Base-by-base conservation (phyloP, 306 rosid species). In the Fragaria vesca region DNA sequence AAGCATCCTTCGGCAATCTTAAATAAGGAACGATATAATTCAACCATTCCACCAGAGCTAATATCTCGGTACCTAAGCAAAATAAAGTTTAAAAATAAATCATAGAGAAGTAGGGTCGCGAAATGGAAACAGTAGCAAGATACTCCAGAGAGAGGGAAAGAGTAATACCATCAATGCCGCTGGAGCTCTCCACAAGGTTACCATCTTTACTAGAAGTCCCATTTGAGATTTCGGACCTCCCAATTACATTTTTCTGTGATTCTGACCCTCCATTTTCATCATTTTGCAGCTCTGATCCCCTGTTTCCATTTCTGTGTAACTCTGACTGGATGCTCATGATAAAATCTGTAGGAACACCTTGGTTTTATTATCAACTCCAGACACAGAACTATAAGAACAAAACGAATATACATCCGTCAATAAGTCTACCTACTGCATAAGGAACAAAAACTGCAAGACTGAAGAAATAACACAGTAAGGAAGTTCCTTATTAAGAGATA, bases 11-110 rank as follows among this genome's bases (percentile, higher is more conserved):
- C 30, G 97, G 92, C 76, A 95, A 78, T 82, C 86, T 87, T 65
- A 89, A 62, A 78, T 88, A 81, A 52, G 98, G 98, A 80, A 95
- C 88, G 83, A 88, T 82, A 30, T 60, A 79, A 87, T 93, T 87
- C 73, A 96, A 85, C 98, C 99, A 93, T 76, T 87, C 88, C 87
- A 95, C 85, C 78, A 95, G 70, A 63, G 91, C 79, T 42, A 72
- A 73, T 65, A 78, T 84, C 78, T 54, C 88, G 84, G 71, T 65
- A 63, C 88, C 98, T 94, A 85, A 71, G 84, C 80, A 69, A 81
- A 76, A 71, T 36, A 12, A 58, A 80, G 85, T 73, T 76, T 13
- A 74, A 72, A 51, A 45, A 47, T 77, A 26, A 66, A 72, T 69
- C 15, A 82, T 38, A 69, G 26, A 32, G 80, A 74, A 77, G 77